Evolutionary conservation across 495 filamentous ascomycete genomes (phyloP), one percentile per base, ranked within the genome.

Genomic region (Terfezia claveryi): DNA sequence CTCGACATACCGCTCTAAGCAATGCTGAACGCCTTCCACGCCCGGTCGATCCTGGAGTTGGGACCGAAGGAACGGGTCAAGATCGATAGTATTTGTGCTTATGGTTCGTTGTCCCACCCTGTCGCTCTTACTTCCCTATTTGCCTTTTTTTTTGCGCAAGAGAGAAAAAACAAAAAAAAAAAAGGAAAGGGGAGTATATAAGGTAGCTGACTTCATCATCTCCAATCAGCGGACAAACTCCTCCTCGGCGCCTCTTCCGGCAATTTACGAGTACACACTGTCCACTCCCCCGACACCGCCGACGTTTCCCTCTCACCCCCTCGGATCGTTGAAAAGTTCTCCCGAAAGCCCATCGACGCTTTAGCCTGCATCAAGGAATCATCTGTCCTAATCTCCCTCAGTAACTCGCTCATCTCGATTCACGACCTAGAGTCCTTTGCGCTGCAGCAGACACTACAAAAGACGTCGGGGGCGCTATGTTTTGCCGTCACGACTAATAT

Each of bases 11-110:
- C 7, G 7, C 27, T 32, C 27, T 32, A 32, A 64, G 73, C 73
- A 71, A 98, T 98, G 91, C 80, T 96, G 69, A 93, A 91, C 71
- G 89, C 92, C 68, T 98, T 99, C 71, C 89, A 81, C 60, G 87
- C 91, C 74, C 84, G 84, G 65, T 83, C 92, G 58, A 83, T 96
- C 63, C 81, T 95, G 73, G 91, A 99, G 81, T 82, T 99, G 58
- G 88, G 82, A 70, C 79, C 79, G 64, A 80, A 86, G 64, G 91
- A 96, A 75, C 94, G 88, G 71, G 92, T 84, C 51, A 85, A 80
- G 74, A 94, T 99, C 67, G 89, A 96, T 68, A 85, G 84, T 6
- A 81, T 96, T 55, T 75, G 95, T 38, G 83, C 91, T 58, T 87
- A 93, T 69, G 87, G 82, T 86, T 70, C 50, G 68, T 20, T 51